Evolutionary conservation across 495 filamentous ascomycete genomes (phyloP).

Genomic region (Penicillium bialowiezense): DNA sequence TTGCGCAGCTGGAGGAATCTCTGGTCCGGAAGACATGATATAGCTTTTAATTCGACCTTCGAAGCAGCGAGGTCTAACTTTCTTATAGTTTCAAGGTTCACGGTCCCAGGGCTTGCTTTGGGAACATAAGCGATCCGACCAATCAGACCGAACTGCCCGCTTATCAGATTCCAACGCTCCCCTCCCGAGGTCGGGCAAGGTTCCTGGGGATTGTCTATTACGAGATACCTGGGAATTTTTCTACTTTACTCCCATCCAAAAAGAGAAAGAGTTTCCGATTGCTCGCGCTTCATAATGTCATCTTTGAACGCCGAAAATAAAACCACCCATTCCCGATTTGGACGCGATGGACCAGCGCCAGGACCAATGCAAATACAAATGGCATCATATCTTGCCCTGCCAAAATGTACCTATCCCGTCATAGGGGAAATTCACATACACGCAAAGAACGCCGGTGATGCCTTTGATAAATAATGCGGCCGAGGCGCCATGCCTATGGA

Average conservation of each 20-base stretch:
- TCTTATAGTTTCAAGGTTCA: not conserved
- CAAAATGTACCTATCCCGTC: not conserved
- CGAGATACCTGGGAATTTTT: not conserved
- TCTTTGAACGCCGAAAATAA: slow-evolving; percentile 1
- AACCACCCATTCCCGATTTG: not conserved
- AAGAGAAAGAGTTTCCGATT: not conserved
- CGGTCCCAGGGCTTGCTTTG: not conserved
- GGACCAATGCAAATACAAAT: slow-evolving; percentile 1
- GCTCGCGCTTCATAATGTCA: slow-evolving; percentile 1
- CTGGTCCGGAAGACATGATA: no score
- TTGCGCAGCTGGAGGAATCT: no score
- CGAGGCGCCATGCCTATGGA: no score
- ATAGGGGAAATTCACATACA: not conserved
- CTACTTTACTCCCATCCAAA: not conserved
- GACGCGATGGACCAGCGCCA: not conserved
- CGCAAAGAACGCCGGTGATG: slow-evolving; percentile 5
- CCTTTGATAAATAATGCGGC: not conserved
- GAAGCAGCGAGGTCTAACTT: no score
- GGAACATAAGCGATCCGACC: slow-evolving; percentile 1
- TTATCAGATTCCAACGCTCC: no score
- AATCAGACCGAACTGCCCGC: slow-evolving; percentile 1
- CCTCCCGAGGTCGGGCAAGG: no score
- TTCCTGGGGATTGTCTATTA: no score
- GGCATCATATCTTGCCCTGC: not conserved
- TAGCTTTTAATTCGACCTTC: not conserved